phyloP scores from a whole-genome alignment of 768 basidiomycete species.

The Pleurotus platypus region DNA sequence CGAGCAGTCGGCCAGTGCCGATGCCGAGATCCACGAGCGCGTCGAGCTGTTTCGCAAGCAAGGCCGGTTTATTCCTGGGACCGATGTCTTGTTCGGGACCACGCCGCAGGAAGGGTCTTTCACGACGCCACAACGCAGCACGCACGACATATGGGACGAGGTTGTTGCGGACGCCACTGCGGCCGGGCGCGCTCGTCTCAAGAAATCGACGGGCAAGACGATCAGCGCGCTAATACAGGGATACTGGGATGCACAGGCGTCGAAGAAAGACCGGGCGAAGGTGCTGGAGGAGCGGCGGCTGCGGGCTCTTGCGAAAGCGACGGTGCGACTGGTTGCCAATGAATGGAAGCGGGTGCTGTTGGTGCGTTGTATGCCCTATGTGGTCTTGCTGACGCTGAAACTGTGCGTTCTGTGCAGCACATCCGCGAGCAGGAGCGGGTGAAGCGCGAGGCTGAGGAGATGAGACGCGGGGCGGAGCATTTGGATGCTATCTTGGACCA shows the following conservation, averaged over 20 bases:
- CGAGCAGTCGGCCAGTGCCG: slow-evolving; percentile 17
- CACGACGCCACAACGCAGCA: slow-evolving; percentile 26
- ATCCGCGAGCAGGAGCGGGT: slow-evolving; percentile 68
- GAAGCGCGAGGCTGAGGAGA: slow-evolving; percentile 71
- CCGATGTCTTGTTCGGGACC: slow-evolving; percentile 29
- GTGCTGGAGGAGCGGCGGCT: slow-evolving; percentile 65
- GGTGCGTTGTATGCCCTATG: slow-evolving; percentile 28
- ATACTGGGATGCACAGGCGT: slow-evolving; percentile 72
- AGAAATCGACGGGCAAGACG: slow-evolving; percentile 30
- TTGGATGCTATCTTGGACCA: slow-evolving; percentile 88
- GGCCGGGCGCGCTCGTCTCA: slow-evolving; percentile 21
- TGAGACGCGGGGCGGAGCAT: slow-evolving; percentile 76
- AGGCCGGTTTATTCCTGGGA: slow-evolving; percentile 36
- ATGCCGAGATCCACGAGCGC: slow-evolving; percentile 31
- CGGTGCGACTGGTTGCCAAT: slow-evolving; percentile 61
- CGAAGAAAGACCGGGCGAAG: slow-evolving; percentile 56
- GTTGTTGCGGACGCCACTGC: slow-evolving; percentile 45
- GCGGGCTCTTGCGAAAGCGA: slow-evolving; percentile 64
- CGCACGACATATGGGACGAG: slow-evolving; percentile 55
- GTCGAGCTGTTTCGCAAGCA: slow-evolving; percentile 29
- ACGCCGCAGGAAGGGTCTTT: slow-evolving; percentile 22
- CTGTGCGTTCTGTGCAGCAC: slow-evolving; percentile 40
- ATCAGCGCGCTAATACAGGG: slow-evolving; percentile 47
- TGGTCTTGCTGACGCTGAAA: not conserved
- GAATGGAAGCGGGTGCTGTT: slow-evolving; percentile 91